phyloP scores from a whole-genome alignment of 345 rosid species.

The Abelmoschus esculentus region DNA sequence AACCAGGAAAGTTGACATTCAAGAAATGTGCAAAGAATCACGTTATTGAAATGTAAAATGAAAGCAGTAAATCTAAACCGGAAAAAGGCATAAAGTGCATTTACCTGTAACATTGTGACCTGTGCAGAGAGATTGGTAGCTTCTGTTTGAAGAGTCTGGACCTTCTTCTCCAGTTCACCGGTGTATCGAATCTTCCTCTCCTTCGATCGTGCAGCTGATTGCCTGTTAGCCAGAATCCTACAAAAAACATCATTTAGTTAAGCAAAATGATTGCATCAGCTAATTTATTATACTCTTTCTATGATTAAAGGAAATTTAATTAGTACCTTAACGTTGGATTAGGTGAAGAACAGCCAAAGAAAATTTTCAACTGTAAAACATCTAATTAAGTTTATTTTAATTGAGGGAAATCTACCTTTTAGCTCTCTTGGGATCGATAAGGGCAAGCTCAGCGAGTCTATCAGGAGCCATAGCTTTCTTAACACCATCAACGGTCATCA shows the following conservation, averaged over 20 bases:
- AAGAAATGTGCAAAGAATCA: not conserved
- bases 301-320: not conserved
- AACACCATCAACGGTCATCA: slow-evolving; percentile 39
- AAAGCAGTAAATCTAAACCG: not conserved
- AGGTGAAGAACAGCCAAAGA: not conserved
- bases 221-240: slow-evolving; percentile 91
- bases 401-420: slow-evolving; percentile 44
- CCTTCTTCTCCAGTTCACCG: slow-evolving; percentile 88
- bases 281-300: not conserved
- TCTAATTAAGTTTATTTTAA: not conserved
- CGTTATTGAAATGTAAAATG: not conserved
- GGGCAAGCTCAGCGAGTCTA: slow-evolving; percentile 74
- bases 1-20: not conserved
- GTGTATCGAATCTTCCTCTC: slow-evolving; percentile 87
- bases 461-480: slow-evolving; percentile 88
- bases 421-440: slow-evolving; percentile 94
- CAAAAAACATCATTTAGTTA: slow-evolving; percentile 4
- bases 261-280: not conserved
- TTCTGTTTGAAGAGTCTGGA: slow-evolving; percentile 96
- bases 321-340: not conserved
- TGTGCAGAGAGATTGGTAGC: slow-evolving; percentile 97
- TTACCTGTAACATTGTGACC: slow-evolving; percentile 87
- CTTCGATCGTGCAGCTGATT: slow-evolving; percentile 93
- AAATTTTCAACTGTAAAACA: not conserved
- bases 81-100: not conserved